These are phyloP conservation scores for Xylariaceae sp. DNA, from an alignment of 2,329 filamentous ascomycete genomes.

Conservation along the genomic window DNA sequence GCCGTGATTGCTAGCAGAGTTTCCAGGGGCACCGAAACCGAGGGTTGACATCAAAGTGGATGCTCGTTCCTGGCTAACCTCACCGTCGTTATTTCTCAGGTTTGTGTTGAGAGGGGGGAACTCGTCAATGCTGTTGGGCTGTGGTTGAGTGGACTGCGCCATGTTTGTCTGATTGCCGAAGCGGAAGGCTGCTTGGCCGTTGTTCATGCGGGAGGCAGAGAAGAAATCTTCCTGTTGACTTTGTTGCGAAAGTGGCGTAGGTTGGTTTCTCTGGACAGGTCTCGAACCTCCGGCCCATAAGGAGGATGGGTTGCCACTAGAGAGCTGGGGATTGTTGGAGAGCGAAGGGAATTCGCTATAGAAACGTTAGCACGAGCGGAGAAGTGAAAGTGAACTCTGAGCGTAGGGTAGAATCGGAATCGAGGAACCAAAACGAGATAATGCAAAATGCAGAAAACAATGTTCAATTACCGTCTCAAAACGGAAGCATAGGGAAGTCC, in stretches of 20 bases:
- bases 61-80: slow-evolving; percentile 52
- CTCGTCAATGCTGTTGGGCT: slow-evolving; percentile 50
- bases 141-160: slow-evolving; percentile 43
- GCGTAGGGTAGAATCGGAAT: neutral
- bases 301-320: slow-evolving; percentile 44
- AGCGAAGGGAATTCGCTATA: slow-evolving; percentile 60
- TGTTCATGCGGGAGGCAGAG: slow-evolving; percentile 35
- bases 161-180: slow-evolving; percentile 46
- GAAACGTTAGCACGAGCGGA: slow-evolving; percentile 24
- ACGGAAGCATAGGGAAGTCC: slow-evolving; percentile 25
- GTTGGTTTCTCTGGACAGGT: slow-evolving; percentile 47
- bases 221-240: slow-evolving; percentile 46
- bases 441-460: neutral
- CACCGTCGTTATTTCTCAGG: slow-evolving; percentile 48
- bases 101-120: slow-evolving; percentile 54
- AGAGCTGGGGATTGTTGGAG: slow-evolving; percentile 54
- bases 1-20: slow-evolving; percentile 31
- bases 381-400: neutral
- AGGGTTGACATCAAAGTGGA: slow-evolving; percentile 49
- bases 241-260: slow-evolving; percentile 48
- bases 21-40: slow-evolving; percentile 47
- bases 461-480: slow-evolving; percentile 28
- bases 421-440: neutral
- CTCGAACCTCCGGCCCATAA: slow-evolving; percentile 51
- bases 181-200: slow-evolving; percentile 46